Evolutionary conservation across 2,329 filamentous ascomycete species (phyloP), one percentile per base, ranked within the genome.

Genomic region (Aspergillus thermomutatus): DNA sequence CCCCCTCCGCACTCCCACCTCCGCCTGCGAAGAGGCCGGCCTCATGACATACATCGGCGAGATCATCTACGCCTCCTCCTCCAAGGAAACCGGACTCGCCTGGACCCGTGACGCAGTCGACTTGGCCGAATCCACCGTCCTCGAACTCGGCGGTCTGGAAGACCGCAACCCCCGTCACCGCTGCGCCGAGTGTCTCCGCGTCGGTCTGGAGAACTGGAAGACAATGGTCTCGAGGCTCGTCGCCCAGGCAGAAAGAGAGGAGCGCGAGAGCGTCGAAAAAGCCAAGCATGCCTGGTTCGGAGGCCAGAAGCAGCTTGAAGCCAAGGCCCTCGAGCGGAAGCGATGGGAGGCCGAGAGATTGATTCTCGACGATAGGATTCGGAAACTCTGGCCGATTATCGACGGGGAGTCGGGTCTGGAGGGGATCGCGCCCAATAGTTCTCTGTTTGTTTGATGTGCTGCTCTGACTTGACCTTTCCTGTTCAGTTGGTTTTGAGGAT

Each of bases 81-180:
- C 79, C 19, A 77, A 72, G 19, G 86, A 90, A 50, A 87, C 89
- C 59, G 93, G 92, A 0, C 80, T 97, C 1, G 86, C 87, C 5
- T 97, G 93, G 93, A 96, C 93, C 0, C 85, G 91, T 54, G 91
- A 96, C 60, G 92, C 89, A 26, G 91, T 96, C 31, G 88, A 92
- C 63, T 77, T 89, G 1, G 89, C 92, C 2, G 92, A 92, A 73
- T 81, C 87, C 59, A 86, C 86, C 66, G 74, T 75, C 8, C 66
- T 69, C 52, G 64, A 77, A 61, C 58, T 75, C 62, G 55, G 66
- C 54, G 62, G 68, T 60, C 57, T 66, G 54, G 63, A 71, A 3
- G 64, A 69, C 52, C 54, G 54, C 17, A 72, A 70, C 5, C 79
- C 81, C 4, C 80, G 78, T 63, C 81, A 83, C 60, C 86, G 84